Percentiles rank a stretch among this genome's conserved stretches.
These are phyloP conservation scores for Fragilaria crotonensis DNA, from an alignment of 108 stramenopile species.

Conservation along the genomic window DNA sequence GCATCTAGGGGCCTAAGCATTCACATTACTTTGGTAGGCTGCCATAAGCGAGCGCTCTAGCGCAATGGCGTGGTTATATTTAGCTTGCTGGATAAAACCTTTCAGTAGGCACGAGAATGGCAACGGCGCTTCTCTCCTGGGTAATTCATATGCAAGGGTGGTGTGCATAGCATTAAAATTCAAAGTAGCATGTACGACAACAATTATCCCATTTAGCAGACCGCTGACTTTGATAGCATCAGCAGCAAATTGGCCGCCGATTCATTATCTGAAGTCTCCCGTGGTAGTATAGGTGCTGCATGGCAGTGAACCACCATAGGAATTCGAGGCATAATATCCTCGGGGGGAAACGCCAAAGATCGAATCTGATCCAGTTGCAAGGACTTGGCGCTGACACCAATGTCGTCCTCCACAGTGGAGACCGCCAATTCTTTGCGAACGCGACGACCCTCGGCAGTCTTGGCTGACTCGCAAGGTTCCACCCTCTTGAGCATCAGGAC, in stretches of 20 bases:
- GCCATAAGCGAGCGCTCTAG: too few relatives aligned
- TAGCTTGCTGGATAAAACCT: too few relatives aligned
- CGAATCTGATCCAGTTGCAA: slow-evolving; percentile 51
- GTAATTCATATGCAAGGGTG: too few relatives aligned
- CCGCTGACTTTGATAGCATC: slow-evolving; percentile 11
- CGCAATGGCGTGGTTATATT: too few relatives aligned
- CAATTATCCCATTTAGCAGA: too few relatives aligned
- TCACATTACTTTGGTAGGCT: too few relatives aligned
- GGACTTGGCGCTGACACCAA: slow-evolving; percentile 39
- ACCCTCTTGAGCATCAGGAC: slow-evolving; percentile 70
- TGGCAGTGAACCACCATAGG: background rate
- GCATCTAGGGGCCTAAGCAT: too few relatives aligned
- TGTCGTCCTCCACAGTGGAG: slow-evolving; percentile 65
- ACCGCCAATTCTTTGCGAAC: slow-evolving; percentile 66
- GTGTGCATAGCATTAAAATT: too few relatives aligned
- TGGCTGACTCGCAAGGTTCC: slow-evolving; percentile 61
- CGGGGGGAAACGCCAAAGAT: slow-evolving; percentile 21
- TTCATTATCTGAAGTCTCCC: slow-evolving; percentile 2
- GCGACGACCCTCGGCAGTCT: slow-evolving; percentile 72
- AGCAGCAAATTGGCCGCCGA: slow-evolving; percentile 20
- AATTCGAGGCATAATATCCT: background rate
- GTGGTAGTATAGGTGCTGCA: background rate
- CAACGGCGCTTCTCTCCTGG: too few relatives aligned
- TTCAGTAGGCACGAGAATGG: too few relatives aligned
- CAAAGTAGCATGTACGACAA: too few relatives aligned